Percentiles rank a stretch among this genome's conserved stretches.
These are phyloP conservation scores for Verticillium albo-atrum DNA, from an alignment of 2,329 filamentous ascomycete genomes.

Conservation along the genomic window DNA sequence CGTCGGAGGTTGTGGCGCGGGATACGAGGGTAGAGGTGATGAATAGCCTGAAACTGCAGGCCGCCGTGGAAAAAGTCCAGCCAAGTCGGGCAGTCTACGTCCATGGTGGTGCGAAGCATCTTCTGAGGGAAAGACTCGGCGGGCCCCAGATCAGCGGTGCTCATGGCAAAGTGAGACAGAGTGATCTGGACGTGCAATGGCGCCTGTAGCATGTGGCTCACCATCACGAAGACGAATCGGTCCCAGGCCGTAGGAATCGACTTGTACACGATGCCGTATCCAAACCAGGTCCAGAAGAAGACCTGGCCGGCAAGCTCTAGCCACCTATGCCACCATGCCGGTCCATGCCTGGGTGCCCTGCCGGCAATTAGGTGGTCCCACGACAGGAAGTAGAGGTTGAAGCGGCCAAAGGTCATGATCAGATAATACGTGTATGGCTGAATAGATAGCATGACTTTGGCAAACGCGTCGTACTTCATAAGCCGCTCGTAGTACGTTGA, in stretches of 20 bases:
- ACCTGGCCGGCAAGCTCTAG: slow-evolving; percentile 72
- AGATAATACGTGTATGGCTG: slow-evolving; percentile 84
- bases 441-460: slow-evolving; percentile 64
- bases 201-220: slow-evolving; percentile 77
- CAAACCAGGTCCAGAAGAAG: slow-evolving; percentile 85
- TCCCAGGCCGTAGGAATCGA: slow-evolving; percentile 64
- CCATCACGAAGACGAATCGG: slow-evolving; percentile 69
- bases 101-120: slow-evolving; percentile 92
- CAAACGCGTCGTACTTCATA: slow-evolving; percentile 73
- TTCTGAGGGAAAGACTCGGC: slow-evolving; percentile 84
- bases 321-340: slow-evolving; percentile 78
- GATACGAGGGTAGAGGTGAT: slow-evolving; percentile 79
- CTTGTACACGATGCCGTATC: slow-evolving; percentile 74
- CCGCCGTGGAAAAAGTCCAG: slow-evolving; percentile 87
- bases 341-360: slow-evolving; percentile 67
- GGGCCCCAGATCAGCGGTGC: slow-evolving; percentile 77
- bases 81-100: slow-evolving; percentile 84
- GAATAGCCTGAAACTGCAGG: slow-evolving; percentile 84
- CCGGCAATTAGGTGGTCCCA: slow-evolving; percentile 72
- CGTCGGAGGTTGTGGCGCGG: slow-evolving; percentile 78
- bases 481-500: slow-evolving; percentile 81
- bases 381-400: slow-evolving; percentile 81
- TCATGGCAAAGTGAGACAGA: slow-evolving; percentile 91
- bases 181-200: slow-evolving; percentile 88
- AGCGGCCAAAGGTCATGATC: slow-evolving; percentile 73